Base-by-base conservation (phyloP, 352 stramenopile species). In the Globisporangium lucens region DNA sequence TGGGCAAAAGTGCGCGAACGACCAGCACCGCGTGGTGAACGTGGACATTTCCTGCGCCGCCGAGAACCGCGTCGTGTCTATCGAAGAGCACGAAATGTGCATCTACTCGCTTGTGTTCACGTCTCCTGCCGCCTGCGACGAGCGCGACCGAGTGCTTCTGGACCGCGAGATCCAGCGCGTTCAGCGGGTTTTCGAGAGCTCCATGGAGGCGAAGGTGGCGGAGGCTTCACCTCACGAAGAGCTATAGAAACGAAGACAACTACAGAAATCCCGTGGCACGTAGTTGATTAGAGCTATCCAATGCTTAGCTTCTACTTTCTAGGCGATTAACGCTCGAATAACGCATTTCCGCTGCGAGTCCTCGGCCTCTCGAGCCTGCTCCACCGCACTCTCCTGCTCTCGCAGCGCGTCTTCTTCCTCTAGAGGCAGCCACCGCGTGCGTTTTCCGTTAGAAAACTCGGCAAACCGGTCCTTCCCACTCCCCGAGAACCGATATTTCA, bases 61-160 rank as follows among this genome's bases (percentile, higher is more conserved):
- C 12, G 71, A 73, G 10, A 95, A 92, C 61, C 87, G 82, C 52
- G 67, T 98, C 1, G 13, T 95, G n/a, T 86, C 79, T 9, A 83
- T 97, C 7, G 87, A 98, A 58, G 94, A 98, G 74, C 82, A 85
- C 33, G 80, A 95, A 61, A 98, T 95, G 70, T 98, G 94, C 66
- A 69, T 87, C 36, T 98, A 98, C 72, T 77, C 85, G 15, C 78
- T 98, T 58, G 68, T 63, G 53, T 96, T 98, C 61, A 87, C 76
- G 61, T 89, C 85, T 0, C 82, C 85, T 0, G 85, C 82, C 2
- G 83, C 80, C 8, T 95, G 85, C 59, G 68, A 72, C 17, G 24
- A 22, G 12, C 35, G 38, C 4, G 64, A 87, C 64, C 46, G 75
- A 27, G 36, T 56, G 30, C 6, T 36, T 6, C 9, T 65, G 17